These are phyloP conservation scores for Fusarium sp. DNA, from an alignment of 2,329 filamentous ascomycete species.

Conservation along the genomic window DNA sequence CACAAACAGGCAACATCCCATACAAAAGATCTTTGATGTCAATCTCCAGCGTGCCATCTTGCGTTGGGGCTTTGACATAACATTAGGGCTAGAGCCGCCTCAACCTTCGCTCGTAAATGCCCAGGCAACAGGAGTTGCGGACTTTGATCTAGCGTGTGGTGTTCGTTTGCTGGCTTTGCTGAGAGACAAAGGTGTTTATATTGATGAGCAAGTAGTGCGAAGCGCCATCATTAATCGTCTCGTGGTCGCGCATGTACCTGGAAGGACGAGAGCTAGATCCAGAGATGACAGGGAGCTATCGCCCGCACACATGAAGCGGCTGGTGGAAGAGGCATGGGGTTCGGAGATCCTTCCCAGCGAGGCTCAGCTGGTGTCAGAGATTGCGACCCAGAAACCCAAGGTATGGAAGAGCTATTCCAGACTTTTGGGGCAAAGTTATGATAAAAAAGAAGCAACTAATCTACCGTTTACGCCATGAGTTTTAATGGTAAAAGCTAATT, in stretches of 20 bases:
- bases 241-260: constrained; percentile 48
- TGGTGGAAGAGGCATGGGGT: constrained; percentile 55
- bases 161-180: constrained; percentile 54
- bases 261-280: constrained; percentile 46
- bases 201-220: constrained; percentile 52
- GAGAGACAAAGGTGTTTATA: constrained; percentile 53
- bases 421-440: constrained; percentile 49
- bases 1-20: constrained; percentile 59
- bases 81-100: constrained; percentile 45
- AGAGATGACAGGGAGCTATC: constrained; percentile 53
- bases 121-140: constrained; percentile 29
- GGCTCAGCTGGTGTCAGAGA: constrained; percentile 42
- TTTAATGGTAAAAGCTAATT: constrained; percentile 23
- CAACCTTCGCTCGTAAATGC: constrained; percentile 22
- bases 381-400: constrained; percentile 50
- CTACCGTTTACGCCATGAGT: constrained; percentile 1
- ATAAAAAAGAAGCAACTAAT: constrained; percentile 24
- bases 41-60: constrained; percentile 57
- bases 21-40: constrained; percentile 61
- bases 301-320: constrained; percentile 47
- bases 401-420: constrained; percentile 50
- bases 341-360: constrained; percentile 48
- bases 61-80: constrained; percentile 61
- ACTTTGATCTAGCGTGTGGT: constrained; percentile 55
- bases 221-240: constrained; percentile 50